Percentiles rank a stretch among this genome's conserved stretches.
Evolutionary conservation across 805 yeast genomes (phyloP).

Genomic region (Kodamaea restingae): DNA sequence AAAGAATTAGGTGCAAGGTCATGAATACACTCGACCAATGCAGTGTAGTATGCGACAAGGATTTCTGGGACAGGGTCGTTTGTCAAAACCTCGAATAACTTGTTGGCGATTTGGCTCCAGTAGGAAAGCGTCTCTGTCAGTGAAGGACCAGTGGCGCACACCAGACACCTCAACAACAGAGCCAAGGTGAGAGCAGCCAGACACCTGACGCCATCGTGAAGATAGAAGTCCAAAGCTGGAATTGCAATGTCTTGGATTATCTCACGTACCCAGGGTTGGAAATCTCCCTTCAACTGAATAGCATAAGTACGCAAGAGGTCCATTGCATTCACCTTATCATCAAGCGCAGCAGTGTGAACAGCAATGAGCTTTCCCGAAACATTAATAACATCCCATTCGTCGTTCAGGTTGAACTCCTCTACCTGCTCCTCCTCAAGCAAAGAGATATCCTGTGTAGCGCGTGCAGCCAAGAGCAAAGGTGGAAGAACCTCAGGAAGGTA

Average conservation of each 20-base stretch:
- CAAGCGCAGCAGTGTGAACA: constrained; percentile 89
- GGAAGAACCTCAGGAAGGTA: constrained; percentile 82
- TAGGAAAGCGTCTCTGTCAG: constrained; percentile 59
- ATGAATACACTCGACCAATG: constrained; percentile 63
- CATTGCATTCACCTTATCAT: constrained; percentile 90
- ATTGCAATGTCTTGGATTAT: constrained; percentile 73
- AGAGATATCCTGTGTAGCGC: constrained; percentile 84
- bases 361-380: constrained; percentile 91
- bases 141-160: constrained; percentile 49
- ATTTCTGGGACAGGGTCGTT: constrained; percentile 83
- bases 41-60: constrained; percentile 69
- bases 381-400: constrained; percentile 93
- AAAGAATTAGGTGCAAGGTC: constrained; percentile 64
- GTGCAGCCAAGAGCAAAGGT: constrained; percentile 81
- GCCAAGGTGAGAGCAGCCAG: constrained; percentile 87
- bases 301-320: constrained; percentile 84
- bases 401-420: constrained; percentile 74
- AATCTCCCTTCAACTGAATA: constrained; percentile 72
- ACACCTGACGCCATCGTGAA: constrained; percentile 91
- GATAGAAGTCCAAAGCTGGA: constrained; percentile 86
- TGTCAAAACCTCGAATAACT: constrained; percentile 62
- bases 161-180: constrained; percentile 61
- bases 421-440: constrained; percentile 85
- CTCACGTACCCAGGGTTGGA: constrained; percentile 78
- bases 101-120: constrained; percentile 69